Evolutionary conservation across 306 rosid species (phyloP), one percentile per base, ranked within the genome.

Genomic region (Mucuna pruriens): DNA sequence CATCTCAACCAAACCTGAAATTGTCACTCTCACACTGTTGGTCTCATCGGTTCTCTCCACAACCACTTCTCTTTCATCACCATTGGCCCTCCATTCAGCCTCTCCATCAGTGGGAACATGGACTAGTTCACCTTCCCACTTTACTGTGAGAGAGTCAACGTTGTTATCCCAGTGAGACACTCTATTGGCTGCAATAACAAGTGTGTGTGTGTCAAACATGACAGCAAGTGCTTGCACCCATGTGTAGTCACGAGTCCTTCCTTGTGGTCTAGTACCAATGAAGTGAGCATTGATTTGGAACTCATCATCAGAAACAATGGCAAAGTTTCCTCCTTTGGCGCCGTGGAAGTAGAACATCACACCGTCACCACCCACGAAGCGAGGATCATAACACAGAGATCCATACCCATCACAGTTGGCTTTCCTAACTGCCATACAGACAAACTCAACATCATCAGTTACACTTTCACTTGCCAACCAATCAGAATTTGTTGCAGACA

Each of bases 281-380:
- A 90, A 92, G 81, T 92, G 91, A 7, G 95, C 97, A 36, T 92
- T 92, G 78, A 91, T 87, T 16, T 92, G 97, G 89, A 89, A 86
- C 20, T 78, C 84, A 2, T 84, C 84, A 13, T 92, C 94, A 1
- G 95, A 92, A 36, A 85, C 91, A 1, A 90, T 77, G 80, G 92
- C 95, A 19, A 92, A 92, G 84, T 88, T 83, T 76, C 94, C 92
- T 10, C 88, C 97, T 40, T 88, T 91, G 57, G 91, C 88, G 5
- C 95, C 97, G 7, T 92, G 95, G 84, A 92, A 92, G 91, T 92
- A 92, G 88, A 92, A 92, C 94, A 92, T 91, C 5, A 91, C 90
- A 29, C 94, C 95, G 16, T 92, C 97, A 5, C 95, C 97, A 7
- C 95, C 97, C 33, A 93, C 90, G 20, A 92, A 89, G 19, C 95